These are phyloP conservation scores for Ganoderma boninense DNA, from an alignment of 1,284 basidiomycete genomes.

Conservation along the genomic window DNA sequence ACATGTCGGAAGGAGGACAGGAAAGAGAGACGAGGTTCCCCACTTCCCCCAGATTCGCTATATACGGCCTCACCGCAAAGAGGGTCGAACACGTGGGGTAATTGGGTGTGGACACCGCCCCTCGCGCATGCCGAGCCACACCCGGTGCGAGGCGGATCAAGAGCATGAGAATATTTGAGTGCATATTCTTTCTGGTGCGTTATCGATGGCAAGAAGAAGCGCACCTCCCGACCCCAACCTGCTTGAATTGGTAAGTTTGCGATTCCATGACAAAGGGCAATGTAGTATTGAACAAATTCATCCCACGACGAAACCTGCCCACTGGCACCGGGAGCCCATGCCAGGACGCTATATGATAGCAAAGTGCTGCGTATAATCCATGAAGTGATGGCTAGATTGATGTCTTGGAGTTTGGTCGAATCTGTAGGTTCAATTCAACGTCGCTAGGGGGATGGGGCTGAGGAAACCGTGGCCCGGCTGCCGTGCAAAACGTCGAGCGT, in stretches of 20 bases:
- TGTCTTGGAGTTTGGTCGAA: no score
- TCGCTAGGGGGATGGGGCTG: no score
- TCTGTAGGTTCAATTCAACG: no score
- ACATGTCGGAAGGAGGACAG: not conserved
- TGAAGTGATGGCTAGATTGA: no score
- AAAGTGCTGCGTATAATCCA: no score
- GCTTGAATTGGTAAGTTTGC: no score
- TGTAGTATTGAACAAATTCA: no score
- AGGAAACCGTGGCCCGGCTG: no score
- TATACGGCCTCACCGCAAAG: conserved; percentile 1
- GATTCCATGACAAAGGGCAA: no score
- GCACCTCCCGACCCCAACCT: not conserved
- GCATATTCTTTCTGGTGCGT: not conserved
- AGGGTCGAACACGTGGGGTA: not conserved
- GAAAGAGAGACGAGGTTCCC: not conserved
- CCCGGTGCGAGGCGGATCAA: not conserved
- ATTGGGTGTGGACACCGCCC: not conserved
- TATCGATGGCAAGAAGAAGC: not conserved
- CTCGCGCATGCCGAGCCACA: not conserved
- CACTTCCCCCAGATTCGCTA: not conserved
- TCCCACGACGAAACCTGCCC: no score
- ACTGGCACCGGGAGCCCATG: no score
- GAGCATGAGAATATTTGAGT: not conserved
- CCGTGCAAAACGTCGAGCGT: not conserved
- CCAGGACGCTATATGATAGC: no score